Evolutionary conservation across 495 filamentous ascomycete genomes (phyloP), one percentile per base, ranked within the genome.

Genomic region (Aspergillus incahuasiensis): DNA sequence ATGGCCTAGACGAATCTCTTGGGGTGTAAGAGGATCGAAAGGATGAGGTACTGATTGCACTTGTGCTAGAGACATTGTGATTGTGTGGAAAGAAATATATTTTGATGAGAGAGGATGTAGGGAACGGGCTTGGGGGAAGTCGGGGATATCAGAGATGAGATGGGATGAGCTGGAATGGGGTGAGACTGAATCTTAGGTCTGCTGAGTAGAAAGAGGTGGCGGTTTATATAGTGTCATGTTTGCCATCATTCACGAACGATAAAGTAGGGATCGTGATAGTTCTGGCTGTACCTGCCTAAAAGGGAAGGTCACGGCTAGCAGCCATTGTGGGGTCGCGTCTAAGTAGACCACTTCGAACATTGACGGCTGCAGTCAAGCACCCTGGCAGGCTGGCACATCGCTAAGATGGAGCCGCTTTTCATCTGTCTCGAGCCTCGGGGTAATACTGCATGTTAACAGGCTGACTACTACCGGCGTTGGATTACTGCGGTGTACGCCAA

Each of bases 21-120:
- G 68, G 13, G 73, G 68, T 5, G 68, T 70, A 28, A 75, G 67
- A 12, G 74, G 73, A 51, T 77, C 73, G 44, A 77, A 74, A 0
- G 74, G 74, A 58, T 77, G 74, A 34, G 70, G 64, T 49, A 35
- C 24, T 56, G 20, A 15, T 48, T 30, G 52, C 18, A 35, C 54
- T 48, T 65, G 56, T 21, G 59, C 28, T 48, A 52, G 8, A 47
- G 62, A 62, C 62, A 63, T 62, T 20, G 32, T 38, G 46, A 38
- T 41, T 24, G 15, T 42, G 1, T 45, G 19, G 35, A 25, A 21
- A 16, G 42, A 54, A 35, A 45, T 40, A 38, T 46, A 52, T 39
- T 13, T 48, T 28, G 19, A 48, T 19, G 41, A 19, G 13, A 35
- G 34, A 21, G 20, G 54, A 9, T 15, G n/a, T 38, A 13, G 22